These are phyloP conservation scores for Magnaporthiopsis incrustans DNA, from an alignment of 2,329 filamentous ascomycete species.

Conservation along the genomic window DNA sequence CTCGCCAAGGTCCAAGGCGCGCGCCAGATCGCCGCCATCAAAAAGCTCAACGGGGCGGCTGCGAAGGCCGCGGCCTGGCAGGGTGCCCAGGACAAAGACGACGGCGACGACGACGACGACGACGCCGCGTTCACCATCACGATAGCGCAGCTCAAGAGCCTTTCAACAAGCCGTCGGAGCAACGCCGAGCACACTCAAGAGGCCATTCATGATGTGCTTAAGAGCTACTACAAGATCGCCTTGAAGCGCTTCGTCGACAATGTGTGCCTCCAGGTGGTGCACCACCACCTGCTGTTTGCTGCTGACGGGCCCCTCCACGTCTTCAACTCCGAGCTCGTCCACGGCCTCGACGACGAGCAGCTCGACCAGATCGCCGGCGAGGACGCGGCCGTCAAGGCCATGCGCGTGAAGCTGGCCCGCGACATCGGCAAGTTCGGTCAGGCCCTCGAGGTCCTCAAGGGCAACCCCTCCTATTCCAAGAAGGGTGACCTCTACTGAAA, in stretches of 20 bases:
- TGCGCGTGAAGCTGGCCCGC: not conserved
- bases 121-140: not conserved
- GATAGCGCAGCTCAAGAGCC: conserved; percentile 4
- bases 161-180: not conserved
- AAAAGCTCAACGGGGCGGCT: too few relatives aligned
- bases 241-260: conserved; percentile 54
- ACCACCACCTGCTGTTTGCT: conserved; percentile 11
- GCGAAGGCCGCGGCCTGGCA: too few relatives aligned
- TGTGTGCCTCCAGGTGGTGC: conserved; percentile 29
- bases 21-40: conserved; percentile 14
- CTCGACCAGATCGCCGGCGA: conserved; percentile 6
- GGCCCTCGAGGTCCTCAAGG: conserved; percentile 2
- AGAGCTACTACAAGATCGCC: conserved; percentile 53
- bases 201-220: conserved; percentile 52
- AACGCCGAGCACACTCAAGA: conserved; percentile 19
- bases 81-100: not conserved
- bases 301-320: conserved; percentile 9
- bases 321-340: not conserved
- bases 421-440: not conserved
- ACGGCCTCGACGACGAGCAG: conserved; percentile 3
- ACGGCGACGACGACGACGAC: too few relatives aligned
- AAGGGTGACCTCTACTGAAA: too few relatives aligned
- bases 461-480: too few relatives aligned
- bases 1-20: conserved; percentile 19
- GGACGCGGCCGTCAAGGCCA: not conserved